These are phyloP conservation scores for Thielaviopsis populi DNA, from an alignment of 2,329 filamentous ascomycete species.

Conservation along the genomic window DNA sequence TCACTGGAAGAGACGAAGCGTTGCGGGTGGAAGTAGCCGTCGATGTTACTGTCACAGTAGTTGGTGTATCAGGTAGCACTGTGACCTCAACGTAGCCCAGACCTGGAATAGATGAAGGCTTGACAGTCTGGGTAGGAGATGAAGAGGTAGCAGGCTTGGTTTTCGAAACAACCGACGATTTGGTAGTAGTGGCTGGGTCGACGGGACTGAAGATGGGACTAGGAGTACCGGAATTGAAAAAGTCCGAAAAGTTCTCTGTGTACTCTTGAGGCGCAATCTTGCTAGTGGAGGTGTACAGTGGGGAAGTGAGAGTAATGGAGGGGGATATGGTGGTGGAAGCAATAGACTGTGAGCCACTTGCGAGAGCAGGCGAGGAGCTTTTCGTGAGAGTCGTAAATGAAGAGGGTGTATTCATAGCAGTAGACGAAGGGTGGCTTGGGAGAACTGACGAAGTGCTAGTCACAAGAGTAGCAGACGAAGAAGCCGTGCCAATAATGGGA, in stretches of 20 bases:
- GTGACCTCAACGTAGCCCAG: neutral
- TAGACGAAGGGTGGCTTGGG: neutral
- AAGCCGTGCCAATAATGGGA: too few relatives aligned
- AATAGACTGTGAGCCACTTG: too few relatives aligned
- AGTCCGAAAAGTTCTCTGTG: conserved; percentile 3
- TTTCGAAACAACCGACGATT: neutral
- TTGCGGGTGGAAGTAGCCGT: neutral
- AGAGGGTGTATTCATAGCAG: neutral
- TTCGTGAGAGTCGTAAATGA: neutral
- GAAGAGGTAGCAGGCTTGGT: neutral
- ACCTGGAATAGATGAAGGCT: neutral
- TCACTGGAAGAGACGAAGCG: neutral
- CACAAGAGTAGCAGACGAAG: neutral
- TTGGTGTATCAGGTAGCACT: neutral
- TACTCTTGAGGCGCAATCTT: neutral
- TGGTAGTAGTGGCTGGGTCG: neutral
- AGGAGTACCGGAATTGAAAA: conserved; percentile 13
- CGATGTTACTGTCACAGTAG: neutral
- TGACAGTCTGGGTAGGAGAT: neutral
- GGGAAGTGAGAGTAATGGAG: neutral
- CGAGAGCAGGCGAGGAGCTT: too few relatives aligned
- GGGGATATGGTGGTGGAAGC: neutral
- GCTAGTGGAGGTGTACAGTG: neutral
- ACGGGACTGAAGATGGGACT: conserved; percentile 13
- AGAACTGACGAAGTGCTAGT: neutral